Base-by-base conservation (phyloP, 371 early-diverging fungal species). In the Conidiobolus incongruus region DNA sequence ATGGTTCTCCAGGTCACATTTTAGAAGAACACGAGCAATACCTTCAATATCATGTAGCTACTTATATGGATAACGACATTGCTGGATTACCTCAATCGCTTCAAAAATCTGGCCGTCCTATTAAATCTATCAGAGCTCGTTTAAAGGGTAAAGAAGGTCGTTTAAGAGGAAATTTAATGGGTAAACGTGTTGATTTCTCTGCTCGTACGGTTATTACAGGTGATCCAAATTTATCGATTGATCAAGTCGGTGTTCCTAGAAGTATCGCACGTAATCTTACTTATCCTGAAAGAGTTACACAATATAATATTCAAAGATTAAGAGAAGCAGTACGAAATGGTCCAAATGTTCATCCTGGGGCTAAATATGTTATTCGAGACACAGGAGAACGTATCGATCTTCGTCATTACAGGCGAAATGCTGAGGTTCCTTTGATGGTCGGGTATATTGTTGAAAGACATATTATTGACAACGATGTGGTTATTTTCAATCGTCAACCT, bases 131-230 rank as follows among this genome's bases (percentile, higher is more conserved):
- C 47, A 77, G 93, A 47, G 93, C 95, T 16, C 72, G 99, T 53
- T 70, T 99, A 43, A 97, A 99, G 73, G 99, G 99, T 47, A 99
- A 99, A 60, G 99, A 99, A 66, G 99, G 99, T 34, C 83, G 99
- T 50, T 70, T 99, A 40, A 79, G 99, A 62, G 98, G 98, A 40
- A 99, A 99, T 60, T 62, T 99, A 52, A 99, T 99, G 99, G 99
- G 99, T 40, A 99, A 99, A 61, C 87, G 99, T 65, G 99, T 99
- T 0, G 99, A 99, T 62, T 99, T 98, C 60, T 92, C 93, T 35
- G 98, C 99, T 5, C 83, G 99, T 58, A 95, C 97, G 3, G 99
- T 99, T 45, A 98, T 99, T 61, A 95, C 99, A 2, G 96, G 98
- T 46, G 99, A 99, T 61, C 95, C 98, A 32, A 97, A 96, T 60